These are phyloP conservation scores for Andrographis paniculata DNA, from an alignment of 305 asterid genomes.

Conservation along the genomic window DNA sequence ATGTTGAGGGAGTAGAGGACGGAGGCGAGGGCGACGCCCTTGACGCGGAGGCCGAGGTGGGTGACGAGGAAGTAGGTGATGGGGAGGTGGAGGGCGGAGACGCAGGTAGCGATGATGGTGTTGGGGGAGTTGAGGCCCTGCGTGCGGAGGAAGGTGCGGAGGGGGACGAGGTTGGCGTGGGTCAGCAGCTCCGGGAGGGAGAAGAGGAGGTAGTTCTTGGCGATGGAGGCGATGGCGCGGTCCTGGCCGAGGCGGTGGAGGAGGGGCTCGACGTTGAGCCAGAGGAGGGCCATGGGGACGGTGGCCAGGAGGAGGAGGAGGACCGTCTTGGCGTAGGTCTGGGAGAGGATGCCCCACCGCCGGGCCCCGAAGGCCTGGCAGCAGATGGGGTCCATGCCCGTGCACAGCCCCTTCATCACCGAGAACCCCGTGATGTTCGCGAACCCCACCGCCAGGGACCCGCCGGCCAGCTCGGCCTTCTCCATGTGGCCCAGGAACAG, in stretches of 20 bases:
- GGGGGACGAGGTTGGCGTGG: slow-evolving; percentile 47
- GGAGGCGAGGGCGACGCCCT: slow-evolving; percentile 69
- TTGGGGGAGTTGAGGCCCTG: slow-evolving; percentile 58
- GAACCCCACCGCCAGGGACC: slow-evolving; percentile 70
- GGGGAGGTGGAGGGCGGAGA: slow-evolving; percentile 49
- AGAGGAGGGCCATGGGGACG: slow-evolving; percentile 49
- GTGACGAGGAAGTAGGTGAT: slow-evolving; percentile 48
- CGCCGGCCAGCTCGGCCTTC: slow-evolving; percentile 66
- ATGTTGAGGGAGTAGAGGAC: slow-evolving; percentile 50
- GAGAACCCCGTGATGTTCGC: slow-evolving; percentile 78
- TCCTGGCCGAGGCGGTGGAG: slow-evolving; percentile 61
- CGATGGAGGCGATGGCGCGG: slow-evolving; percentile 41
- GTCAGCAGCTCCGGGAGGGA: slow-evolving; percentile 51
- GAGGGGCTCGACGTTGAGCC: slow-evolving; percentile 56
- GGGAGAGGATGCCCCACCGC: slow-evolving; percentile 44
- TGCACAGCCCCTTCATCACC: slow-evolving; percentile 66
- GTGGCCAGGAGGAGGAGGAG: slow-evolving; percentile 54
- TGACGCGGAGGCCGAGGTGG: slow-evolving; percentile 42
- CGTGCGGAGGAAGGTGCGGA: slow-evolving; percentile 52
- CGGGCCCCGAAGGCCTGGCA: slow-evolving; percentile 80
- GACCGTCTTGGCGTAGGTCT: slow-evolving; percentile 51
- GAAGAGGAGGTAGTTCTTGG: slow-evolving; percentile 44
- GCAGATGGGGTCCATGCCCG: slow-evolving; percentile 89
- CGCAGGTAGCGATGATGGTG: slow-evolving; percentile 50
- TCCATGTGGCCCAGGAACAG: slow-evolving; percentile 78